Percentiles rank a stretch among this genome's conserved stretches.
These are phyloP conservation scores for Phaffia tasmanica DNA, from an alignment of 768 basidiomycete genomes.

Conservation along the genomic window DNA sequence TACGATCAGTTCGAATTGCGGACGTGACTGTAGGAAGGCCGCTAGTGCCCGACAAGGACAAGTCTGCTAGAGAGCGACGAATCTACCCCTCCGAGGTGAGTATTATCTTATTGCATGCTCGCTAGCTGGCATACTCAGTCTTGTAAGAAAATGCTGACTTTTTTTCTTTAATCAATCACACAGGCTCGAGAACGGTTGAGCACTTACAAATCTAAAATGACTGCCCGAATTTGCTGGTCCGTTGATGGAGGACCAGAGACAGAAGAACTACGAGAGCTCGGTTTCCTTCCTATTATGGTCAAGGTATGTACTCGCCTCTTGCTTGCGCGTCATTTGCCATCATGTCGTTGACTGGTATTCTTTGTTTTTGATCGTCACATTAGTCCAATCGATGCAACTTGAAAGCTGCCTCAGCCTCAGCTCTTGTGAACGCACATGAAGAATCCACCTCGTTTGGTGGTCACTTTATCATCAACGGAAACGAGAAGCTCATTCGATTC, in stretches of 20 bases:
- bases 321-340: neutral
- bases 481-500: constrained; percentile 95
- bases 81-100: constrained; percentile 81
- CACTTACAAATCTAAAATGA: constrained; percentile 85
- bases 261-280: constrained; percentile 68
- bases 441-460: constrained; percentile 98
- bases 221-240: constrained; percentile 71
- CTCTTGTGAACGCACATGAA: constrained; percentile 80
- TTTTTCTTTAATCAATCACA: neutral
- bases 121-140: neutral
- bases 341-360: neutral
- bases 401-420: constrained; percentile 68
- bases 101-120: neutral
- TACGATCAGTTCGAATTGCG: constrained; percentile 70
- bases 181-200: constrained; percentile 87
- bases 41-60: constrained; percentile 74
- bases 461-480: constrained; percentile 97
- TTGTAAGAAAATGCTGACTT: neutral
- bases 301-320: constrained; percentile 51
- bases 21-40: constrained; percentile 71
- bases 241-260: constrained; percentile 59
- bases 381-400: constrained; percentile 89
- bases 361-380: neutral
- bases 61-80: constrained; percentile 57
- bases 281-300: constrained; percentile 91